These are phyloP conservation scores for Wickerhamiella sergipiensis DNA, from an alignment of 805 yeast species.

Conservation along the genomic window DNA sequence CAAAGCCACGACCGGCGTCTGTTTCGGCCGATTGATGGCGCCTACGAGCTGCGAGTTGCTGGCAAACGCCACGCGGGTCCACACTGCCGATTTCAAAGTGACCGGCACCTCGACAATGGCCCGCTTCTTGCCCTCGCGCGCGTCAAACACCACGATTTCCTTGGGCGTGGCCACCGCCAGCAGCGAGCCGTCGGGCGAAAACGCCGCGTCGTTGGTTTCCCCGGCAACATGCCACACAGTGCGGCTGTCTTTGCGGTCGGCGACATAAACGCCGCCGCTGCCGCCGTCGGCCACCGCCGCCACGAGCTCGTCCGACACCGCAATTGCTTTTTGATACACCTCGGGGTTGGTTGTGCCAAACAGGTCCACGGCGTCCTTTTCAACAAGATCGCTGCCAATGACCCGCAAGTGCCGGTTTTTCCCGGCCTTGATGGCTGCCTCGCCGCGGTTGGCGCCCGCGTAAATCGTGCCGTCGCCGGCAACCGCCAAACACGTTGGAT, in stretches of 20 bases:
- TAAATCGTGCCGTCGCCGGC: conserved; percentile 34
- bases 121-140: conserved; percentile 3
- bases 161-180: conserved; percentile 4
- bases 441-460: conserved; percentile 64
- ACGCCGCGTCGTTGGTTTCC: not conserved
- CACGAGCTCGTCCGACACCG: conserved; percentile 5
- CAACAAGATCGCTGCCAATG: conserved; percentile 2
- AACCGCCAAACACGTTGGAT: conserved; percentile 73
- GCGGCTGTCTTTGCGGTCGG: not conserved
- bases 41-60: not conserved
- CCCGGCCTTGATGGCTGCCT: conserved; percentile 43
- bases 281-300: conserved; percentile 6
- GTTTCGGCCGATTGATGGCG: not conserved
- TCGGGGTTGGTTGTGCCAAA: conserved; percentile 5
- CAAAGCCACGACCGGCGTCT: not conserved
- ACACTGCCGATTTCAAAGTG: conserved; percentile 4
- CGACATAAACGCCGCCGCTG: not conserved
- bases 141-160: not conserved
- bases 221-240: not conserved
- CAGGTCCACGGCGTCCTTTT: conserved; percentile 1
- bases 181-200: not conserved
- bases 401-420: conserved; percentile 54
- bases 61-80: conserved; percentile 10
- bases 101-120: not conserved
- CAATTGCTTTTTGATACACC: conserved; percentile 12